Evolutionary conservation across 257 asterid species (phyloP), one percentile per base, ranked within the genome.

Genomic region (Fraxinus pennsylvanica): DNA sequence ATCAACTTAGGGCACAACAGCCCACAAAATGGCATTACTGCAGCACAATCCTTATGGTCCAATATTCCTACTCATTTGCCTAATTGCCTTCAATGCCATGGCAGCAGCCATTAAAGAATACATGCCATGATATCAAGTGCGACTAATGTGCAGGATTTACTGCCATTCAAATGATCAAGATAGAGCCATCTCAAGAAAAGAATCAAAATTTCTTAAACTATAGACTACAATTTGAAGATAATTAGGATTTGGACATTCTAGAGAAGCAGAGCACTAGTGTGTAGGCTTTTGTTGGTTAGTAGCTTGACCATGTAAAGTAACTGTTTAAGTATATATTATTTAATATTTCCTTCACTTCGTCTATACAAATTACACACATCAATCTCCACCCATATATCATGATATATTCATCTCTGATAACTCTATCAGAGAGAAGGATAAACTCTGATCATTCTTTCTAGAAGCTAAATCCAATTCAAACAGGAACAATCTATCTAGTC

Each of bases 11-110:
- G 97, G 73, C 43, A 80, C 73, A 84, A 82, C 77, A 84, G 83
- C 81, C 89, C 93, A 22, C 89, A 92, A 45, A 74, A 74, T 39
- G 85, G 81, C 85, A 66, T 45, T 54, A 59, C 75, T 72, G 88
- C 85, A 77, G 79, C 82, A 73, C 73, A 81, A 22, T 86, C 90
- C 47, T 17, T 86, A 73, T 90, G 88, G 90, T 81, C 96, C 33
- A 63, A 25, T 57, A 81, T 91, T 75, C 96, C 96, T 0, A 90
- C 92, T 76, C 91, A 84, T 68, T 76, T 87, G 66, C 89, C 93
- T 19, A 84, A 63, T 76, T 87, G 66, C 89, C 93, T 19, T 71
- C 84, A 54, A n/a, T 85, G 80, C 80, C 76, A 76, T 2, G 39
- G 70, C 21, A 50, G 67, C 78, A 71, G 69, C 74, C 10, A 19